Base-by-base conservation (phyloP, 441 rosid species). In the Erodium trifolium region DNA sequence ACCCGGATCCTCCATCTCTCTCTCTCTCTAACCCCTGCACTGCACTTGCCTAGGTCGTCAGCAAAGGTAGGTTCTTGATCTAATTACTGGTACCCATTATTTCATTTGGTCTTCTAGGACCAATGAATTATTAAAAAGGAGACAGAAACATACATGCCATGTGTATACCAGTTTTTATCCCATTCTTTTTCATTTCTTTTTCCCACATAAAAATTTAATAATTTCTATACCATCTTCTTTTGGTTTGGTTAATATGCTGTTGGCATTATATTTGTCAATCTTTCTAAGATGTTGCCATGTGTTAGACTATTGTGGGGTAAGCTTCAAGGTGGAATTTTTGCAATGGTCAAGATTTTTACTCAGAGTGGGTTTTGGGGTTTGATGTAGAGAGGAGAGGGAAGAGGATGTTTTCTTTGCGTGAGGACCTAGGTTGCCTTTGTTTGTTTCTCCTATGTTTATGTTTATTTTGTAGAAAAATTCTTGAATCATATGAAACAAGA, bases 321-420 rank as follows among this genome's bases (percentile, higher is more conserved):
- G 14, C 11, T 10, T 18, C 29, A 8, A 57, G 18, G 51, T 23
- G 73, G 64, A 14, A 63, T 53, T 67, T 11, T 41, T 13, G 68
- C 10, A 34, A 53, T 39, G 69, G 68, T 68, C 68, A 51, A 65
- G 64, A 69, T 65, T 19, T 71, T 71, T 47, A 6, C 6, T 39
- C 45, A 65, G 72, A 39, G 67, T 74, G 63, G 75, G 71, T 65
- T 76, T 76, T 71, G 27, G 82, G 71, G 71, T 62, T 67, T 68
- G 71, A 76, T 53, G 17, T 53, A 16, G 60, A 14, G 60, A 53
- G 19, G 60, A 14, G 60, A 53, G 59, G 0, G 45, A 39, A 23
- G 27, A 16, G 60, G 60, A 53, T 53, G 60, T 57, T 57, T 57
- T 57, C 29, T 18, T 17, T 57, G 18, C 18, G 63, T 17, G 63